Conservation (phyloP, 495 filamentous ascomycete genomes). For the Penicillium silybi region DNA sequence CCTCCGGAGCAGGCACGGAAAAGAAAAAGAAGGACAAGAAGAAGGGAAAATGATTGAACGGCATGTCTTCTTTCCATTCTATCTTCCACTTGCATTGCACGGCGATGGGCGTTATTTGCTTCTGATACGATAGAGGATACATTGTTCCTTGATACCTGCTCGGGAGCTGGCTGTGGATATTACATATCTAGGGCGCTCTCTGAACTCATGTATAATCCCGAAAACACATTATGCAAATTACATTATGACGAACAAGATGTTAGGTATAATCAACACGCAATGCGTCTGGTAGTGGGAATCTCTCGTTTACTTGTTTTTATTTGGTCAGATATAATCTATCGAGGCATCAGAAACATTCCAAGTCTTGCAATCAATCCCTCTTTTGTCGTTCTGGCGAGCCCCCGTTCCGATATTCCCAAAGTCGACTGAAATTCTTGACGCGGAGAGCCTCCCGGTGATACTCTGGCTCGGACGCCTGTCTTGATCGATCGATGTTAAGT, state of each 20-base stretch:
- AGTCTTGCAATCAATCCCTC: background rate
- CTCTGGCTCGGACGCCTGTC: background rate
- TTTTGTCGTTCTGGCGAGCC: conserved; percentile 38
- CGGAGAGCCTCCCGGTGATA: conserved; percentile 18
- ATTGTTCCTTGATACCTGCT: conserved; percentile 15
- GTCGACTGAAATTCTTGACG: conserved; percentile 66
- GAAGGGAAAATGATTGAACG: conserved; percentile 35
- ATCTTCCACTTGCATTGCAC: conserved; percentile 33
- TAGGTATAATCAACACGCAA: background rate
- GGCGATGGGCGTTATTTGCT: conserved; percentile 33
- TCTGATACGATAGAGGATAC: conserved; percentile 16
- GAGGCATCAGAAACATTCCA: background rate
- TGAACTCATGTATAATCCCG: conserved; percentile 10
- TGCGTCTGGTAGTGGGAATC: background rate
- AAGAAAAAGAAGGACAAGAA: conserved; percentile 53
- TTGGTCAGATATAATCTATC: background rate
- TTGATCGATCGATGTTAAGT: background rate
- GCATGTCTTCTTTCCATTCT: conserved; percentile 2
- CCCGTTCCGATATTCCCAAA: conserved; percentile 74
- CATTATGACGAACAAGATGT: background rate
- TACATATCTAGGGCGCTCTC: background rate
- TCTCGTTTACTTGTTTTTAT: background rate
- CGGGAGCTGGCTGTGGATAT: background rate
- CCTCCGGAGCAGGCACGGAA: conserved; percentile 36
- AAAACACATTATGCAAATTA: background rate